A percentile compares a stretch with the other conserved stretches of the same genome.
Conservation (phyloP, 768 basidiomycete species). For the Naganishia antarctica region DNA sequence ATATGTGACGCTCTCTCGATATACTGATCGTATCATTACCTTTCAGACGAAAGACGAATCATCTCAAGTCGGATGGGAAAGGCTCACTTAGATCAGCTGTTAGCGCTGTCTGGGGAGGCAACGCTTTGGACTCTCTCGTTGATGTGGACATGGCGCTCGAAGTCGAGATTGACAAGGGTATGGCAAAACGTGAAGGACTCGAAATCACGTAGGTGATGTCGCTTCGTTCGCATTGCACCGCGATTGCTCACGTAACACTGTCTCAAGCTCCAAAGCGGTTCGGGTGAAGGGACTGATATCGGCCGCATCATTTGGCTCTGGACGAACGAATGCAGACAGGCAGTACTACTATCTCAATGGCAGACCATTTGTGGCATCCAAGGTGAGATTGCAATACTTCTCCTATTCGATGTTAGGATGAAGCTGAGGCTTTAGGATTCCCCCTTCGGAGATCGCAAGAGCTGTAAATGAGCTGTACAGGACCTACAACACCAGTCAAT, state of each 20-base stretch:
- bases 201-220: conserved; percentile 28
- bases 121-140: conserved; percentile 67
- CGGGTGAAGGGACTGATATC: conserved; percentile 74
- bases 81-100: conserved; percentile 62
- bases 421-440: no score
- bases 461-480: conserved; percentile 89
- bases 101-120: conserved; percentile 76
- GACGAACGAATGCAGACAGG: conserved; percentile 71
- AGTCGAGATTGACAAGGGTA: conserved; percentile 62
- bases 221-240: conserved; percentile 12
- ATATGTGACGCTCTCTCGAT: no score
- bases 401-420: no score
- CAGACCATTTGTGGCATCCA: conserved; percentile 72
- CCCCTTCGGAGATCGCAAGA: conserved; percentile 86
- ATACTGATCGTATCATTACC: no score
- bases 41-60: conserved; percentile 53
- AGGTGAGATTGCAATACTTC: conserved; percentile 59
- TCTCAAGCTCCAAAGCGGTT: conserved; percentile 49
- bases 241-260: conserved; percentile 27
- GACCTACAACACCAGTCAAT: conserved; percentile 68
- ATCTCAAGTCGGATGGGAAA: conserved; percentile 68
- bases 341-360: conserved; percentile 94
- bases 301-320: conserved; percentile 68
- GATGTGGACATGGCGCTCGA: conserved; percentile 67
- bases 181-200: conserved; percentile 53